A percentile compares a stretch with the other conserved stretches of the same genome.
phyloP scores from a whole-genome alignment of 176 grass and related monocot species.

The Phyllostachys edulis region DNA sequence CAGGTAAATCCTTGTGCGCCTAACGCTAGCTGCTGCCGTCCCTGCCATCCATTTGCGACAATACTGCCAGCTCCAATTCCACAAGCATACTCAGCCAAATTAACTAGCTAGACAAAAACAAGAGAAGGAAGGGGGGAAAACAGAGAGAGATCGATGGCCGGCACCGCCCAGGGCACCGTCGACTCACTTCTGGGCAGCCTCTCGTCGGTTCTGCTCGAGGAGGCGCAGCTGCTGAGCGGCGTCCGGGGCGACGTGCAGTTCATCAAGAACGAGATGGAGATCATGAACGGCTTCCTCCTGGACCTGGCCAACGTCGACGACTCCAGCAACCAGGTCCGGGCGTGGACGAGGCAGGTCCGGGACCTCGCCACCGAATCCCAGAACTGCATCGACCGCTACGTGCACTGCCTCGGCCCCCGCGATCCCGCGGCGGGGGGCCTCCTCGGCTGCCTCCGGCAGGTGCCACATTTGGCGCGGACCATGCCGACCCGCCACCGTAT shows the following conservation, averaged over 20 bases:
- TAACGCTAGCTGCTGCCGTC: too few species aligned
- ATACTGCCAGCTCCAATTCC: too few species aligned
- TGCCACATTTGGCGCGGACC: neutral
- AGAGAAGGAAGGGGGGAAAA: neutral
- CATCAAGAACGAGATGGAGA: constrained; percentile 16
- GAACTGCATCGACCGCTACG: neutral
- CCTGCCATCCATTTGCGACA: too few species aligned
- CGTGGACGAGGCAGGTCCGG: neutral
- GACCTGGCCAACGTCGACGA: neutral
- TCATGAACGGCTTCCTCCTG: constrained; percentile 8
- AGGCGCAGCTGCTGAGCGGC: neutral
- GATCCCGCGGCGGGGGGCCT: neutral
- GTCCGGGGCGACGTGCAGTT: neutral
- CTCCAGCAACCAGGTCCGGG: neutral
- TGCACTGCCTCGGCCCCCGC: neutral
- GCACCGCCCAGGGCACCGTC: neutral
- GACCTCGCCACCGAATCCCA: constrained; percentile 12
- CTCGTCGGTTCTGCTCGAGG: neutral
- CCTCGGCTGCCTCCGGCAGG: neutral
- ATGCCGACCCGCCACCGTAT: neutral
- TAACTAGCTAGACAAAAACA: neutral
- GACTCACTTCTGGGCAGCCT: neutral
- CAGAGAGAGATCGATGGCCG: neutral
- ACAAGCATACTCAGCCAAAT: too few species aligned
- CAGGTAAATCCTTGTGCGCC: too few species aligned